Evolutionary conservation across 495 filamentous ascomycete species (phyloP), one percentile per base, ranked within the genome.

Genomic region (Lasiosphaeria hispida): DNA sequence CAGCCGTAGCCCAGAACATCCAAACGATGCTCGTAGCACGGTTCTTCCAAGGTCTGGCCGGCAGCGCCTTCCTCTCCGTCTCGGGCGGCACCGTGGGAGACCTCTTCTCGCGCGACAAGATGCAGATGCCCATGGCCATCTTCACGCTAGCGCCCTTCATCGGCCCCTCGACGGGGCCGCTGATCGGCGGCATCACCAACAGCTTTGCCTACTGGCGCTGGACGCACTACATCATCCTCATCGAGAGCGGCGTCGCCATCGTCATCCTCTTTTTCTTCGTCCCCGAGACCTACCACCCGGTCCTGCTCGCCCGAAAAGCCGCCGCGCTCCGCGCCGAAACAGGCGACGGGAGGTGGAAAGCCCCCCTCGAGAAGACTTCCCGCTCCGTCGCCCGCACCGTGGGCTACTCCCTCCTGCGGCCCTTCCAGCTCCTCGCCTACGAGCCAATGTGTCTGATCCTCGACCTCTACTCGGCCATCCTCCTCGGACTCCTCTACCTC

Each of bases 61-160:
- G 94, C 7, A 88, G 84, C 58, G 92, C 93, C 2, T 97, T 98
- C 69, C 72, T 98, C 48, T 87, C 84, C 53, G 93, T 97, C 3
- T 88, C 92, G 4, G 93, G 94, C 30, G 93, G 92, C 0, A 96
- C 91, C 1, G 89, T 96, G 4, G 92, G 91, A 9, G 92, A 98
- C 69, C 73, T 97, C 72, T 97, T 97, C 70, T 75, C 76, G 13
- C 84, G 84, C 19, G 77, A 89, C 45, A 81, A 92, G 49, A 85
- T 97, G 49, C 84, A 83, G 53, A 78, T 80, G 35, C 80, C 81
- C 19, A 74, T 80, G 78, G 65, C 67, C 17, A 65, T 96, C 10
- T 96, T 92, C 65, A 90, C 91, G 1, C 79, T 87, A 7, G 78
- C 83, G 11, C 93, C 92, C 7, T 95, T 95, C 63, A 72, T 91